phyloP scores from a whole-genome alignment of 192 early-diverging fungal genomes.

The Gaertneriomyces sp. region DNA sequence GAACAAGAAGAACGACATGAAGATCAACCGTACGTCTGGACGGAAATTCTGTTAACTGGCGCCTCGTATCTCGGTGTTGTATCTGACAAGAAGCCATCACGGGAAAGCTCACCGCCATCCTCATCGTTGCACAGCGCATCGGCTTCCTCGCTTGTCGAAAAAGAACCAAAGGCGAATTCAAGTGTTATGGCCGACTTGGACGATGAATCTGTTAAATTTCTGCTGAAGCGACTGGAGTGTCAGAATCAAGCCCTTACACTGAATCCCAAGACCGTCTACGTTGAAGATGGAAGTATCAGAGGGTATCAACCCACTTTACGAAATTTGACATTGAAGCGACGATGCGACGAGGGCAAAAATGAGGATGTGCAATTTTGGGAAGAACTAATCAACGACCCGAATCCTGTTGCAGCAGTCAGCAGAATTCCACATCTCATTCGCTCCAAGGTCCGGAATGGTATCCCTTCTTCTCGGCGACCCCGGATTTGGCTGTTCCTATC shows the following conservation, averaged over 20 bases:
- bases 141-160: not conserved
- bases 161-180: not conserved
- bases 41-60: conserved; percentile 9
- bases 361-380: conserved; percentile 33
- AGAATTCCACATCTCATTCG: conserved; percentile 46
- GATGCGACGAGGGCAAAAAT: conserved; percentile 11
- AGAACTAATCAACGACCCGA: conserved; percentile 32
- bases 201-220: conserved; percentile 21
- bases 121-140: not conserved
- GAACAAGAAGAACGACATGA: not conserved
- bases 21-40: conserved; percentile 5
- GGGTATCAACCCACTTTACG: conserved; percentile 19
- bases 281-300: conserved; percentile 25
- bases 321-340: conserved; percentile 1
- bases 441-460: conserved; percentile 69
- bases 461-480: conserved; percentile 76
- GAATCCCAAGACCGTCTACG: conserved; percentile 37
- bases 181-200: conserved; percentile 21
- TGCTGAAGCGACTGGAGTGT: conserved; percentile 27
- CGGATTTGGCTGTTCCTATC: conserved; percentile 85
- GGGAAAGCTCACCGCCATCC: not conserved
- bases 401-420: not conserved
- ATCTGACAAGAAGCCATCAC: not conserved
- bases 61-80: conserved; percentile 13
- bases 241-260: conserved; percentile 31